phyloP scores from a whole-genome alignment of 371 early-diverging fungal species.

The Batkoa obscura region DNA sequence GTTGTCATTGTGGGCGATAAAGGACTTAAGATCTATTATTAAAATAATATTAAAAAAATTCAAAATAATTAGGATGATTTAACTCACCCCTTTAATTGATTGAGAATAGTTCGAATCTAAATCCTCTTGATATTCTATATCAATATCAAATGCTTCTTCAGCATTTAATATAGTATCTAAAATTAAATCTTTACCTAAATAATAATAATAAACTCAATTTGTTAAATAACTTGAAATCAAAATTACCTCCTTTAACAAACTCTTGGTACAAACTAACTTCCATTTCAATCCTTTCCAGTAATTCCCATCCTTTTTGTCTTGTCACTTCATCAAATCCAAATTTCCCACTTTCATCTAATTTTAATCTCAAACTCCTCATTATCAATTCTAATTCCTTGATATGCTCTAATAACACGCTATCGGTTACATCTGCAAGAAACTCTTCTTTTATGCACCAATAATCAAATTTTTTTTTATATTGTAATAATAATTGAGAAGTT shows the following conservation, averaged over 20 bases:
- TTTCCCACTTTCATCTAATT: no score
- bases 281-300: slow-evolving; percentile 36
- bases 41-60: background rate
- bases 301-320: slow-evolving; percentile 13
- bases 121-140: background rate
- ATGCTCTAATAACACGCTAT: no score
- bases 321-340: no score
- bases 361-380: no score
- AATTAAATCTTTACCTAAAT: background rate
- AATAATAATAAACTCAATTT: background rate
- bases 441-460: no score
- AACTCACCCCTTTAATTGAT: background rate
- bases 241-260: slow-evolving; percentile 44
- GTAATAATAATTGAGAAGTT: no score
- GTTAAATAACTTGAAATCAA: background rate
- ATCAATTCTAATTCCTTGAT: no score
- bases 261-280: slow-evolving; percentile 56
- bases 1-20: background rate
- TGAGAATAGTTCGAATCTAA: background rate
- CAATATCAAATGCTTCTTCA: background rate
- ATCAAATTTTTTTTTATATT: no score
- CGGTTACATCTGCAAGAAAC: no score
- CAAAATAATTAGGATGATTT: background rate
- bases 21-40: background rate
- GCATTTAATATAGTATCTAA: background rate